phyloP scores from a whole-genome alignment of 1,284 basidiomycete genomes.

The Gymnopus androsaceus region DNA sequence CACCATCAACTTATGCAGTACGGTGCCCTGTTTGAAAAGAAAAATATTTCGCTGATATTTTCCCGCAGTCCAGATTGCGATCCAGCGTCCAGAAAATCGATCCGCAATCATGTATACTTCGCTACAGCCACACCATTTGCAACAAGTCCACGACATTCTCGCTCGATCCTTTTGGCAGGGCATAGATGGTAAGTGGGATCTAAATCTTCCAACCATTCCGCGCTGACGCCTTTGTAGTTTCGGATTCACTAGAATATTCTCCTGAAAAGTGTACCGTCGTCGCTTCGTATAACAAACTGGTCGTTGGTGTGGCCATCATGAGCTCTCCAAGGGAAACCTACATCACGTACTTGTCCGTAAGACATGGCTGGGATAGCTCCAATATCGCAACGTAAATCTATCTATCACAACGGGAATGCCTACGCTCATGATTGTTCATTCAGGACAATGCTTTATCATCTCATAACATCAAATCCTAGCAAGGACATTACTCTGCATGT shows the following conservation, averaged over 20 bases:
- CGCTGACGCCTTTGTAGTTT: conserved; percentile 43
- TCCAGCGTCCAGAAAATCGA: conserved; percentile 35
- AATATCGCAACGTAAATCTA: conserved; percentile 68
- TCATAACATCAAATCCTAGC: conserved; percentile 67
- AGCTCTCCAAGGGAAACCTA: conserved; percentile 80
- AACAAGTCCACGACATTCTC: conserved; percentile 70
- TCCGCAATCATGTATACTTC: conserved; percentile 67
- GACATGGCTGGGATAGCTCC: conserved; percentile 74
- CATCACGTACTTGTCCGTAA: conserved; percentile 76
- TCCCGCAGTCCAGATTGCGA: conserved; percentile 56
- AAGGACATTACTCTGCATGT: conserved; percentile 79
- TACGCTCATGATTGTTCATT: background rate
- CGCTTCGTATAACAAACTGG: conserved; percentile 67
- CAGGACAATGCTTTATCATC: conserved; percentile 75
- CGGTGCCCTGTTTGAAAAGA: conserved; percentile 26
- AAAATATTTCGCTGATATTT: background rate
- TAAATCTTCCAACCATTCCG: conserved; percentile 5
- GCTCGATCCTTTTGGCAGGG: conserved; percentile 70
- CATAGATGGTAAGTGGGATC: conserved; percentile 55
- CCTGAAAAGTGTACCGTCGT: conserved; percentile 73
- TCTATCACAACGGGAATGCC: background rate
- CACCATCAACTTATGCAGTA: conserved; percentile 65
- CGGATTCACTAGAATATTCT: conserved; percentile 63
- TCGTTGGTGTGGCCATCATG: conserved; percentile 73
- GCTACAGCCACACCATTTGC: conserved; percentile 58